These are phyloP conservation scores for Astrephomene gubernaculifera DNA, from an alignment of 139 green algal species.

Conservation along the genomic window DNA sequence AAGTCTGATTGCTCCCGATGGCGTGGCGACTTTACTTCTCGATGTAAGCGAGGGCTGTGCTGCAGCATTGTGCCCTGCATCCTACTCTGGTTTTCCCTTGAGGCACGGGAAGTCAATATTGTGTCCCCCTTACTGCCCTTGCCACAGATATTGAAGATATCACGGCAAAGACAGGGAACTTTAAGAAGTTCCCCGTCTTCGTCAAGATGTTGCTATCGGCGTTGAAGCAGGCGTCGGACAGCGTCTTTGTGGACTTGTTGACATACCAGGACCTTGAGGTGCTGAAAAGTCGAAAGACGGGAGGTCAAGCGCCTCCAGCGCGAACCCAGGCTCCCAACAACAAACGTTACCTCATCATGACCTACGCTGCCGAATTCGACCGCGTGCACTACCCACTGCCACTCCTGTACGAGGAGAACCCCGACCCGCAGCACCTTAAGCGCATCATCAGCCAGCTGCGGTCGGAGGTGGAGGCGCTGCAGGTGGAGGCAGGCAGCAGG, in stretches of 20 bases:
- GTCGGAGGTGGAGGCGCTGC: slow-evolving; percentile 52
- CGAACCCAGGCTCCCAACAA: slow-evolving; percentile 61
- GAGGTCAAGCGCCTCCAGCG: background rate
- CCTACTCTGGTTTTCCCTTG: background rate
- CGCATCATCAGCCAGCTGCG: slow-evolving; percentile 71
- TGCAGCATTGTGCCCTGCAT: background rate
- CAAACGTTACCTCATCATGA: slow-evolving; percentile 95
- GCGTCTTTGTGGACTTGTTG: slow-evolving; percentile 90
- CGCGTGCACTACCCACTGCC: slow-evolving; percentile 93
- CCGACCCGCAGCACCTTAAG: slow-evolving; percentile 73
- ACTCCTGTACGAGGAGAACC: slow-evolving; percentile 78
- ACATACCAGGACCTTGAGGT: slow-evolving; percentile 88
- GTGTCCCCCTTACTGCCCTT: background rate
- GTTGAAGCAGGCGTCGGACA: slow-evolving; percentile 76
- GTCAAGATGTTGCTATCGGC: slow-evolving; percentile 87
- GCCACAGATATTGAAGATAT: slow-evolving; percentile 92
- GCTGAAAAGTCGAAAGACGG: slow-evolving; percentile 74
- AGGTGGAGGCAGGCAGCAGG: slow-evolving; percentile 44
- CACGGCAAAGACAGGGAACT: slow-evolving; percentile 89
- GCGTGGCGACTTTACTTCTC: slow-evolving; percentile 78
- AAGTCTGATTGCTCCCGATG: slow-evolving; percentile 71
- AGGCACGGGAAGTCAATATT: background rate
- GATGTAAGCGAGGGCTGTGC: slow-evolving; percentile 58
- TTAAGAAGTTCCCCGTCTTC: slow-evolving; percentile 90
- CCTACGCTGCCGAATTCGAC: slow-evolving; percentile 93